Base-by-base conservation (phyloP, 2,329 filamentous ascomycete species). In the Beauveria pseudobassiana region DNA sequence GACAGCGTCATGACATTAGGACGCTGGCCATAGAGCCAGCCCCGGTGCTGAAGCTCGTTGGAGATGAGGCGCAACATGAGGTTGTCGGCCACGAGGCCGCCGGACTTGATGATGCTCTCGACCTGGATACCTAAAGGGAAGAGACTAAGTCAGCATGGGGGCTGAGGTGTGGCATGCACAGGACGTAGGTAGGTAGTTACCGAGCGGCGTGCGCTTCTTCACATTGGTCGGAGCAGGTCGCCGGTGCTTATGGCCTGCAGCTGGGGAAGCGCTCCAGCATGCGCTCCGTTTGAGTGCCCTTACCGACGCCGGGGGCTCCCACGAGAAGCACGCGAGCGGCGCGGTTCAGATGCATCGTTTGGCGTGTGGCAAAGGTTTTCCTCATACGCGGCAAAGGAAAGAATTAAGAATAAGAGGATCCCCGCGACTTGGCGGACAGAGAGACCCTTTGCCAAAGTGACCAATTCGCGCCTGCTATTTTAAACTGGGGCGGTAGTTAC, bases 241-340 rank as follows among this genome's bases (percentile, higher is more conserved):
- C 95, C 95, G 4, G 95, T 96, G 76, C 91, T 96, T 74, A 99
- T 93, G 20, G 92, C 88, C 59, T 91, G 89, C 52, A 99, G 81
- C 71, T 97, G 90, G 3, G 91, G 72, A 95, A 99, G 67, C 90
- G 87, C 68, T 87, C 80, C 67, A 98, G 87, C 65, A 99, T 81
- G 64, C 95, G 87, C 74, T 96, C 90, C 57, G 91, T 91, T 78
- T 99, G 95, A 3, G 95, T 99, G 65, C 93, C 95, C 76, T 99
- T 99, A 65, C 95, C 95, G 62, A 96, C 95, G 63, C 93, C 93
- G n/a, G 95, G 95, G 58, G 93, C 93, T 69, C 95, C 95, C 69
- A 99, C 86, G 67, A 99, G 86, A 72, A 99, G 98, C 65, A 98
- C 88, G 65, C 95, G 89, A 60, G 95, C 95, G 62, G 95, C 93